A percentile compares a stretch with the other conserved stretches of the same genome.
Evolutionary conservation across 2,329 filamentous ascomycete genomes (phyloP).

Genomic region (Colletotrichum echinochloae): DNA sequence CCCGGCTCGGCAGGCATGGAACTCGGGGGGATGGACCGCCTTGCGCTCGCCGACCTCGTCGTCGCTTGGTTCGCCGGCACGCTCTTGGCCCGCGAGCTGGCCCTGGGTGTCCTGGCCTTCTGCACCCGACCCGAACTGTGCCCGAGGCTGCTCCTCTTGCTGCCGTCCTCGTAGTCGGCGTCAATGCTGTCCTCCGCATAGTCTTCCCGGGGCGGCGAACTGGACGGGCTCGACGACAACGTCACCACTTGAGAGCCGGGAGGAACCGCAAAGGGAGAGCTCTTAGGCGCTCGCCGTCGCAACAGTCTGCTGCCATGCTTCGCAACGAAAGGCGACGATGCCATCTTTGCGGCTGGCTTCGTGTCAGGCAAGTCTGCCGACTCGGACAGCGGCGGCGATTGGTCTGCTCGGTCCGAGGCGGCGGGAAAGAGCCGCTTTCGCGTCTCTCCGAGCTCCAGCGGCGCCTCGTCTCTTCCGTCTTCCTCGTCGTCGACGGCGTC

Average conservation of each 20-base stretch:
- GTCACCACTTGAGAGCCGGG: constrained; percentile 50
- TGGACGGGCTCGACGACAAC: constrained; percentile 45
- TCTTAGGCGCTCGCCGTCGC: constrained; percentile 1
- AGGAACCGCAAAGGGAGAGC: constrained; percentile 45
- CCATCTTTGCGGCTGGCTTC: constrained; percentile 39
- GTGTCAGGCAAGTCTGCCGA: constrained; percentile 43
- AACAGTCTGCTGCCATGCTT: background rate
- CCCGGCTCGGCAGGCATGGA: constrained; percentile 9
- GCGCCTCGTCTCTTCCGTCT: constrained; percentile 43
- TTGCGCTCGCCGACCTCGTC: background rate
- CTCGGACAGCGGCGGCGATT: constrained; percentile 9
- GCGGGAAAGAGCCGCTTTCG: constrained; percentile 48
- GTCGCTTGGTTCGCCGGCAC: constrained; percentile 8
- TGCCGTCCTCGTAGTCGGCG: constrained; percentile 47
- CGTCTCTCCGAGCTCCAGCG: background rate
- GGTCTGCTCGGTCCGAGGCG: constrained; percentile 49
- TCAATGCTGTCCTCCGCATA: constrained; percentile 56
- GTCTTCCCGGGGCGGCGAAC: constrained; percentile 46
- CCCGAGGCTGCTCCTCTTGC: constrained; percentile 32
- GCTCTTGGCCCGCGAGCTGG: constrained; percentile 20
- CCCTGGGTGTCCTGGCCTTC: constrained; percentile 35
- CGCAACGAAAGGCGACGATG: constrained; percentile 18
- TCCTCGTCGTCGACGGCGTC: constrained; percentile 46
- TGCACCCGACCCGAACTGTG: constrained; percentile 41
- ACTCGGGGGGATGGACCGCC: constrained; percentile 8